A percentile compares a stretch with the other conserved stretches of the same genome.
These are phyloP conservation scores for Henckelia pumila DNA, from an alignment of 257 asterid species.

Conservation along the genomic window DNA sequence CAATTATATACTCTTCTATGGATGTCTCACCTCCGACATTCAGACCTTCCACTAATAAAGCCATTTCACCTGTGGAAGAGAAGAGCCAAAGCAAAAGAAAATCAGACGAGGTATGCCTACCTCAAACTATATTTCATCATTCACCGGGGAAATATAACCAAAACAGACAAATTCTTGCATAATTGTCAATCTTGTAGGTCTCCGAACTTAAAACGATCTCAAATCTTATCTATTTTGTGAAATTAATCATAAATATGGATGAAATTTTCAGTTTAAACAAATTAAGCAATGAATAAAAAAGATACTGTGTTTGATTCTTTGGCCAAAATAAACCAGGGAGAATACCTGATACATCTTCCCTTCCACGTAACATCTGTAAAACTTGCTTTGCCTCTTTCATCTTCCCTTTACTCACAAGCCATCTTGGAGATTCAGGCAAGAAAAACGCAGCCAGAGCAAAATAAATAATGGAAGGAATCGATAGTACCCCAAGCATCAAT, in stretches of 20 bases:
- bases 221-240: not conserved
- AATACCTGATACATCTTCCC: constrained; percentile 84
- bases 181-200: not conserved
- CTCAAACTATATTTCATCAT: not conserved
- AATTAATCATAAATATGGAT: not conserved
- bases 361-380: constrained; percentile 73
- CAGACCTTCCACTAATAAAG: constrained; percentile 79
- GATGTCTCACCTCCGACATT: constrained; percentile 82
- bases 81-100: constrained; percentile 5
- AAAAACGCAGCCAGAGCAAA: constrained; percentile 53
- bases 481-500: constrained; percentile 90
- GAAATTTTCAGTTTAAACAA: not conserved
- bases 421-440: constrained; percentile 97
- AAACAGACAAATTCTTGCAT: not conserved
- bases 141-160: not conserved
- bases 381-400: constrained; percentile 79
- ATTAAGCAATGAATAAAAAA: not conserved
- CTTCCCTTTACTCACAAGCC: constrained; percentile 92
- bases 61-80: constrained; percentile 80
- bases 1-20: constrained; percentile 79
- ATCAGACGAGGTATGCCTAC: not conserved
- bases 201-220: not conserved
- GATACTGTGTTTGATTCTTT: constrained; percentile 1
- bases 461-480: constrained; percentile 70
- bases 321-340: not conserved